Conservation (phyloP, 352 stramenopile genomes). For the Thalassiosira gravida region DNA sequence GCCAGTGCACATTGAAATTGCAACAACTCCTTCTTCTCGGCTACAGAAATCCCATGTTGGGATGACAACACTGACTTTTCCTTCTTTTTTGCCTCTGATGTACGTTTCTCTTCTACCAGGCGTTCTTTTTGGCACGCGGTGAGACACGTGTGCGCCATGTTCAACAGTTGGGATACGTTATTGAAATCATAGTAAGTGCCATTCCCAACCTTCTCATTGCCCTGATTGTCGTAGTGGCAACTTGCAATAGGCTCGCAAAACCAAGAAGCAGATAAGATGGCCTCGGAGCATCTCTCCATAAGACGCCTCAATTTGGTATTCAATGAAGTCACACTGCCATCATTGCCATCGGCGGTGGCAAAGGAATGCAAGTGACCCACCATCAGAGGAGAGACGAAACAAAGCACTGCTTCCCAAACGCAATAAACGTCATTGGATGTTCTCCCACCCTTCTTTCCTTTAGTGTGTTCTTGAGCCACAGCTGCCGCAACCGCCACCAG, state of each 20-base stretch:
- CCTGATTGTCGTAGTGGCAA: too few species aligned
- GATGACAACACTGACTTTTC: slow-evolving; percentile 29
- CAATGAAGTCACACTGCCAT: neutral
- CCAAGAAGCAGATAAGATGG: slow-evolving; percentile 40
- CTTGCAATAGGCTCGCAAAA: slow-evolving; percentile 38
- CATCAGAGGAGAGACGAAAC: slow-evolving; percentile 48
- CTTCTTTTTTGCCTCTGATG: slow-evolving; percentile 11
- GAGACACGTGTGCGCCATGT: slow-evolving; percentile 26
- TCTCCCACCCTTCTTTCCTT: slow-evolving; percentile 16
- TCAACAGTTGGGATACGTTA: slow-evolving; percentile 21
- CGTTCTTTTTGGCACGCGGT: slow-evolving; percentile 22
- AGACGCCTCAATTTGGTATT: slow-evolving; percentile 20
- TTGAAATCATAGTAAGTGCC: neutral
- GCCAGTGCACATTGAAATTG: slow-evolving; percentile 43
- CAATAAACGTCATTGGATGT: neutral
- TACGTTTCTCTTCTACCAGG: slow-evolving; percentile 7
- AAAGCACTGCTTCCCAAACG: slow-evolving; percentile 30
- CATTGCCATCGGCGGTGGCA: neutral
- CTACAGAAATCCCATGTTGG: slow-evolving; percentile 18
- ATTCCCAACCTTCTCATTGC: too few species aligned
- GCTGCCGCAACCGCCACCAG: slow-evolving; percentile 30
- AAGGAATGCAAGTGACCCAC: slow-evolving; percentile 15
- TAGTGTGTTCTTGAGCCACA: slow-evolving; percentile 17
- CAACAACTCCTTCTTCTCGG: slow-evolving; percentile 31
- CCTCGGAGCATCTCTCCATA: slow-evolving; percentile 32